These are phyloP conservation scores for Sarocladium kiliense DNA, from an alignment of 2,329 filamentous ascomycete genomes.

Conservation along the genomic window DNA sequence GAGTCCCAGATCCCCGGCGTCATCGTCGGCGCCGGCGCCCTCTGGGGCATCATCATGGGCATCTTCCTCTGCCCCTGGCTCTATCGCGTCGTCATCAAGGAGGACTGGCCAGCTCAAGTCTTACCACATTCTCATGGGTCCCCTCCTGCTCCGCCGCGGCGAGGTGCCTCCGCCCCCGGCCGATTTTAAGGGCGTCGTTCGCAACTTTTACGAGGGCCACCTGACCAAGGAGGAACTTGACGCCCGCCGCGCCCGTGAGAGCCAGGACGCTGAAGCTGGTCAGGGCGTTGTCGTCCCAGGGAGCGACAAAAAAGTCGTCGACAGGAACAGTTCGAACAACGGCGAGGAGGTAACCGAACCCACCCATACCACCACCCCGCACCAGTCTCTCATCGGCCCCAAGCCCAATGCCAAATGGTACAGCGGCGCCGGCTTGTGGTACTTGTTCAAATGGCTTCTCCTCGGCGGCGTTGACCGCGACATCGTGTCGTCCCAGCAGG, in stretches of 20 bases:
- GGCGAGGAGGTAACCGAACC: no score
- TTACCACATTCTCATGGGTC: constrained; percentile 49
- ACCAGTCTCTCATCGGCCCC: constrained; percentile 29
- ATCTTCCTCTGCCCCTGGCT: constrained; percentile 56
- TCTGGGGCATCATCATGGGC: constrained; percentile 39
- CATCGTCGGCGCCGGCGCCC: constrained; percentile 48
- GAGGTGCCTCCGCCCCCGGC: constrained; percentile 36
- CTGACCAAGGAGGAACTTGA: constrained; percentile 48
- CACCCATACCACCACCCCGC: constrained; percentile 24
- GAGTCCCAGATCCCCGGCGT: constrained; percentile 45
- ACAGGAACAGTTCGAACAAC: constrained; percentile 26
- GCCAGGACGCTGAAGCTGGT: constrained; percentile 18
- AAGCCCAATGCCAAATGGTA: constrained; percentile 40
- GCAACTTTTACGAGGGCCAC: constrained; percentile 53
- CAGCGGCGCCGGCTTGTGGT: constrained; percentile 35
- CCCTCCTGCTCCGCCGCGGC: constrained; percentile 42
- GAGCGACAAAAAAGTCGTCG: constrained; percentile 23
- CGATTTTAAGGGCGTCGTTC: constrained; percentile 34
- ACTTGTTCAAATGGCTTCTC: constrained; percentile 36
- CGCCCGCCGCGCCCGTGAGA: constrained; percentile 27
- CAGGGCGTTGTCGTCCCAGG: constrained; percentile 12
- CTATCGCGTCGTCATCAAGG: constrained; percentile 51
- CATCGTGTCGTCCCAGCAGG: constrained; percentile 21
- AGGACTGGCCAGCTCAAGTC: constrained; percentile 56
- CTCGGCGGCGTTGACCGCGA: constrained; percentile 43